Conservation (phyloP, 1,139 yeast species). For the Candida sp. region DNA sequence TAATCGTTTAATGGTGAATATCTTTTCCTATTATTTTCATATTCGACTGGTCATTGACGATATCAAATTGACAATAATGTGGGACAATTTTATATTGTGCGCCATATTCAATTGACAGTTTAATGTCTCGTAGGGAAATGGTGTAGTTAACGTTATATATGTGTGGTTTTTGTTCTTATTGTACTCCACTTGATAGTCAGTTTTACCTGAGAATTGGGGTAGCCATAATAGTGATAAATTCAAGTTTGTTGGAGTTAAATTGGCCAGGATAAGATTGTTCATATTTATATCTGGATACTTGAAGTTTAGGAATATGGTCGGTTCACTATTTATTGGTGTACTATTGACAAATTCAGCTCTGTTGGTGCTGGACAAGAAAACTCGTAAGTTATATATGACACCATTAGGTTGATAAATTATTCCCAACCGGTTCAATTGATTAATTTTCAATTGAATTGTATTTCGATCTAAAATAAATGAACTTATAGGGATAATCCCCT, state of each 20-base stretch:
- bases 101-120: background rate
- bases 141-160: background rate
- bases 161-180: too few species aligned
- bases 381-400: constrained; percentile 9
- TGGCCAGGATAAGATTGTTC: background rate
- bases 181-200: background rate
- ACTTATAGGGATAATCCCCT: background rate
- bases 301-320: background rate
- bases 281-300: background rate
- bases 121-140: background rate
- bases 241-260: background rate
- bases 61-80: background rate
- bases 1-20: too few species aligned
- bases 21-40: too few species aligned
- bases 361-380: constrained; percentile 7
- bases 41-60: background rate
- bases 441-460: background rate
- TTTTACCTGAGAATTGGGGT: background rate
- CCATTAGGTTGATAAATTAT: constrained; percentile 13
- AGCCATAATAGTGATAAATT: background rate
- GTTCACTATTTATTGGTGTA: background rate
- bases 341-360: constrained; percentile 7
- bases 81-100: background rate
- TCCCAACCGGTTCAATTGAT: constrained; percentile 6
- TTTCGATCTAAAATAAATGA: background rate